Base-by-base conservation (phyloP, 2,329 filamentous ascomycete species). In the Talaromyces sp. region DNA sequence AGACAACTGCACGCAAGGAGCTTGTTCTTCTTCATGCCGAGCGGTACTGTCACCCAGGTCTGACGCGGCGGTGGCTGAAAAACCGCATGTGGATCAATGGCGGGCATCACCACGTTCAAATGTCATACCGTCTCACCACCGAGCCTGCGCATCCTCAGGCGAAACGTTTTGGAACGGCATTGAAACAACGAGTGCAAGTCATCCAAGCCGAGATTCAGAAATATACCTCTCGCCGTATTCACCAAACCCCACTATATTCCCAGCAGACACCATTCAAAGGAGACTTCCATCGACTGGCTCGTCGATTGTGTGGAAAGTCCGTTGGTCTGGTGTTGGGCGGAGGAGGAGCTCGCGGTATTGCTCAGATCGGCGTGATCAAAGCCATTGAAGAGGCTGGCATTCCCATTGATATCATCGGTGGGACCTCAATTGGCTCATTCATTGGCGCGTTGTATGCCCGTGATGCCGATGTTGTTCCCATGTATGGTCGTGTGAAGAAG, bases 41-140 rank as follows among this genome's bases (percentile, higher is more conserved):
- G 68, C 85, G 92, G 55, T 97, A 92, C 73, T 96, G 91, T 50
- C 82, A 85, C 0, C 88, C 92, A 4, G 94, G 94, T 0, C 74
- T 96, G 38, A 97, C 94, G 0, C 82, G 94, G 56, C 86, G 89
- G 32, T 99, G 94, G 94, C 78, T 99, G 14, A 86, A 88, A 63
- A 97, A 96, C 69, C 88, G 94, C 1, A 87, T 96, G 63, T 99
- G 94, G 94, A 94, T 99, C 74, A 99, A 97, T 66, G 94, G 94
- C 17, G 93, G 93, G 5, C 95, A 99, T 72, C 94, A 96, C 70
- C 94, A 99, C 67, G 90, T 99, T 12, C 94, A 99, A 69, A 97
- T 99, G 94, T 83, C 89, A 0, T 93, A 94, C 73, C 85, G 88
- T 43, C 83, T 88, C 3, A 88, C 89, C 52, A 79, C 88, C 1